Percentiles rank a stretch among this genome's conserved stretches.
Conservation (phyloP, 2,329 filamentous ascomycete genomes). For the Monilinia aucupariae region DNA sequence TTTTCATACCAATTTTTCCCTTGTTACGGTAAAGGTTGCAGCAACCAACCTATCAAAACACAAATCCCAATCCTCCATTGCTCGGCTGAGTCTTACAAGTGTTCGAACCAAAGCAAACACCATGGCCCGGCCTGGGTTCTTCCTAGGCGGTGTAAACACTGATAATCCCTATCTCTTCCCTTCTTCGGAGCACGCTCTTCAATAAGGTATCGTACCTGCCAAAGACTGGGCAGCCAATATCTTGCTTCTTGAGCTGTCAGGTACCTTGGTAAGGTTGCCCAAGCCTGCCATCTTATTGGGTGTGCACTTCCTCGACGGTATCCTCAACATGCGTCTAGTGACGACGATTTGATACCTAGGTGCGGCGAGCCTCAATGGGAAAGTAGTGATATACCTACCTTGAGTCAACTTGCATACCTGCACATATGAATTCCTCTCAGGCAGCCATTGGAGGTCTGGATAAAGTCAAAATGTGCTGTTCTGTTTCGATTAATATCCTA, state of each 20-base stretch:
- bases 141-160: no score
- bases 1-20: no score
- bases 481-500: neutral
- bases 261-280: no score
- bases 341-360: neutral
- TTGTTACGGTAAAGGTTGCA: no score
- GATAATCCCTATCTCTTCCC: no score
- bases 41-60: no score
- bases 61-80: no score
- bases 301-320: neutral
- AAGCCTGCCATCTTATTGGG: neutral
- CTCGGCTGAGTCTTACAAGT: no score
- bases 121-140: no score
- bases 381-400: neutral
- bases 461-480: neutral
- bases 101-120: no score
- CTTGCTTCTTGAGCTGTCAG: neutral
- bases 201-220: neutral
- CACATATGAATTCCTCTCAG: neutral
- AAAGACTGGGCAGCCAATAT: no score
- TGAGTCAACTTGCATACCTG: neutral
- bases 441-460: neutral
- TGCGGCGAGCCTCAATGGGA: neutral
- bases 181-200: neutral
- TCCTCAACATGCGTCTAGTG: conserved; percentile 9